Percentiles rank a stretch among this genome's conserved stretches.
These are phyloP conservation scores for Xylaria telfairii DNA, from an alignment of 495 filamentous ascomycete species.

Conservation along the genomic window DNA sequence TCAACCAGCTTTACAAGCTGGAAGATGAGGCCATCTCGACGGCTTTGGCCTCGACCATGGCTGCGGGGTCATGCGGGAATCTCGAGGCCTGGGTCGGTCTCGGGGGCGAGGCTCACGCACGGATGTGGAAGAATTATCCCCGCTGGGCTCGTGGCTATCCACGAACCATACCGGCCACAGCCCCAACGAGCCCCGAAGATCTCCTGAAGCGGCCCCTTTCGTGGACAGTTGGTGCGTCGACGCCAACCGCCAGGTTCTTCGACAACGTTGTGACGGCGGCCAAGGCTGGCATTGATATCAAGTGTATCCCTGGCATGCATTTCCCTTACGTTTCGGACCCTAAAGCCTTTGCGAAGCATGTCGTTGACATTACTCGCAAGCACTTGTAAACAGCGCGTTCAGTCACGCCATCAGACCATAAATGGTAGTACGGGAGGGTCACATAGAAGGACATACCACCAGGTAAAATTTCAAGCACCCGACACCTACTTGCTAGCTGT, in stretches of 20 bases:
- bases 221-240: conserved; percentile 35
- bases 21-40: conserved; percentile 26
- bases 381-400: conserved; percentile 9
- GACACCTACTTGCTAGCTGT: too few species aligned
- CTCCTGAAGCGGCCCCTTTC: conserved; percentile 28
- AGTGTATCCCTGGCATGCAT: conserved; percentile 33
- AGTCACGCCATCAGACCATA: neutral
- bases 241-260: conserved; percentile 29
- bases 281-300: conserved; percentile 29
- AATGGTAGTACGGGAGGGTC: neutral
- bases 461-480: too few species aligned
- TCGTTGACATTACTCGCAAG: conserved; percentile 20
- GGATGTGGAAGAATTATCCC: conserved; percentile 35
- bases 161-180: neutral
- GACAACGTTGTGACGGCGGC: conserved; percentile 32
- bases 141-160: conserved; percentile 34
- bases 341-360: conserved; percentile 32
- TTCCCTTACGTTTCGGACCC: conserved; percentile 38
- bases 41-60: conserved; percentile 11
- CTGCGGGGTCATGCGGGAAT: conserved; percentile 27
- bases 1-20: conserved; percentile 20
- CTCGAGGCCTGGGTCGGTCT: conserved; percentile 30
- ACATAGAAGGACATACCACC: too few species aligned
- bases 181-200: conserved; percentile 18
- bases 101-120: conserved; percentile 29